phyloP scores from a whole-genome alignment of 495 filamentous ascomycete genomes.

The Aspergillus ostianus region DNA sequence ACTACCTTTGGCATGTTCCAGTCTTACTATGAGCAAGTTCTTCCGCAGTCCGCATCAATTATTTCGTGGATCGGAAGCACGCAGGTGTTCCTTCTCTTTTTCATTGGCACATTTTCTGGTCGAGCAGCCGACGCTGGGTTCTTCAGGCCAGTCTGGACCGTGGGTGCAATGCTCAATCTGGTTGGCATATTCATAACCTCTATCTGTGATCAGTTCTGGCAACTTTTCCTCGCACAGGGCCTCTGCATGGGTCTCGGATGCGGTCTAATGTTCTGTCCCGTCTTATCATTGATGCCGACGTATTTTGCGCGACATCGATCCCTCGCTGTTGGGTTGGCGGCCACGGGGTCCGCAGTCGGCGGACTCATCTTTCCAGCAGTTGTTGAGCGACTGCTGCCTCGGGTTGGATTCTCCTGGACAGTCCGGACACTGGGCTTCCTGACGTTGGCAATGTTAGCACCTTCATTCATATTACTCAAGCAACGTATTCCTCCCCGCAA shows the following conservation, averaged over 20 bases:
- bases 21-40: constrained; percentile 55
- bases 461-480: constrained; percentile 44
- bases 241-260: constrained; percentile 62
- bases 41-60: constrained; percentile 46
- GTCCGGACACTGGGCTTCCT: constrained; percentile 67
- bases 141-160: constrained; percentile 50
- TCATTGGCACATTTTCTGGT: constrained; percentile 45
- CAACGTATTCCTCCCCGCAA: constrained; percentile 57
- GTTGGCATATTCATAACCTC: constrained; percentile 66
- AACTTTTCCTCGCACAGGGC: constrained; percentile 72
- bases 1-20: constrained; percentile 71
- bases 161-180: constrained; percentile 52
- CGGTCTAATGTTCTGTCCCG: constrained; percentile 64
- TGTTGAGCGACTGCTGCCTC: constrained; percentile 56
- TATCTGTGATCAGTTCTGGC: constrained; percentile 53
- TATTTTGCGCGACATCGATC: constrained; percentile 64
- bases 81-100: constrained; percentile 34
- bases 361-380: constrained; percentile 69
- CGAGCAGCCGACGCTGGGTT: constrained; percentile 59
- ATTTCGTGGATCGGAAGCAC: constrained; percentile 60
- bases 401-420: constrained; percentile 69
- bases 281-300: constrained; percentile 56
- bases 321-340: constrained; percentile 60
- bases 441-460: constrained; percentile 48
- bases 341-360: constrained; percentile 62